Base-by-base conservation (phyloP, 768 basidiomycete species). In the Russula virescens region DNA sequence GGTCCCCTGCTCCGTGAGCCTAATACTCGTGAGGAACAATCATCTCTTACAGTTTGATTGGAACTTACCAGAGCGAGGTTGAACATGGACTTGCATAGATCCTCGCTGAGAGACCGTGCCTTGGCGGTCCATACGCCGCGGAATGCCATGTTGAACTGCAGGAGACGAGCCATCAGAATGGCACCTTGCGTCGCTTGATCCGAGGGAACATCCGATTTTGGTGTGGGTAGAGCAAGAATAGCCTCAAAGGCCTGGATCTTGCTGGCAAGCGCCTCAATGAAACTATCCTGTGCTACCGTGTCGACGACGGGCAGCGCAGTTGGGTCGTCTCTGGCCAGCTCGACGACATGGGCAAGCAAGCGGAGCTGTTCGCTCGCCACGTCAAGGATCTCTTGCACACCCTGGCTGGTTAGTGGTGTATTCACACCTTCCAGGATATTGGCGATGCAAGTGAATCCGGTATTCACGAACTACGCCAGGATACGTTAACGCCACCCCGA, bases 71-170 rank as follows among this genome's bases (percentile, higher is more conserved):
- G 50, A 7, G 68, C 64, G 7, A 76, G 65, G 3, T 67, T 60
- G 46, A 85, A 81, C 40, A 91, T 67, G 0, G 69, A 66, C 1
- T 67, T 66, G 47, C 75, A 74, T 26, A 90, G 62, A 19, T 71
- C 70, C 21, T 75, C 76, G 38, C 81, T 76, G 21, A 76, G 69
- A 38, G 80, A 80, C 65, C 78, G 84, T 45, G 78, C 76, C 53
- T 73, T 77, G 3, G 75, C 63, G 3, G 82, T 83, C 86, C 87
- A 89, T 5, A 72, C 70, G 11, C 77, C 79, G 19, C 78, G 79
- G 68, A 90, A 87, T 25, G 87, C 84, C 9, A 91, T 75, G 69
- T 83, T 79, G 63, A 91, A 91, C 68, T 92, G 89, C 25, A 91
- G 67, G 18, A 91, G 73, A 2, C 89, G 83, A 2, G 82, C 80